Evolutionary conservation across 2,329 filamentous ascomycete genomes (phyloP).

Genomic region (Colletotrichum scovillei): DNA sequence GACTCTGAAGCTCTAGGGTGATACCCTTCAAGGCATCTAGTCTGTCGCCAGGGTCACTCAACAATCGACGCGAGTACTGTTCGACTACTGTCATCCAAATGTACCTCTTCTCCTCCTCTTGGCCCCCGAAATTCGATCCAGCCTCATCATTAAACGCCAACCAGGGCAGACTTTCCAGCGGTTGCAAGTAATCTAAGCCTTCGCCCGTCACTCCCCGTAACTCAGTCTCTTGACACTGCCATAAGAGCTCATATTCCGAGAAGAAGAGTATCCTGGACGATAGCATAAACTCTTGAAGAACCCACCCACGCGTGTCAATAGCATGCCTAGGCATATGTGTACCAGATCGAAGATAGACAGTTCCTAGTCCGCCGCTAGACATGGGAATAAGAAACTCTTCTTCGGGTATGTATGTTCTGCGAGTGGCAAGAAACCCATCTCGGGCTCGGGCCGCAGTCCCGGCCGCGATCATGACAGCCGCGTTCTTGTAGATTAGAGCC

Average conservation of each 20-base stretch:
- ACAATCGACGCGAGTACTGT: conserved; percentile 13
- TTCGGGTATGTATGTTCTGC: neutral
- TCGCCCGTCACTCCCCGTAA: conserved; percentile 14
- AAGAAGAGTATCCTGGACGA: conserved; percentile 37
- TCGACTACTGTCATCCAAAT: conserved; percentile 18
- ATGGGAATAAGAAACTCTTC: neutral
- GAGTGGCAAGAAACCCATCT: conserved; percentile 15
- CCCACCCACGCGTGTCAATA: conserved; percentile 36
- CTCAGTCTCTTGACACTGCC: conserved; percentile 33
- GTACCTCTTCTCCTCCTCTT: conserved; percentile 3
- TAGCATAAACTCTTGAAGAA: conserved; percentile 36
- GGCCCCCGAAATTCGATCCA: neutral
- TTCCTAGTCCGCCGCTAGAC: neutral
- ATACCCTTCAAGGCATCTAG: conserved; percentile 2
- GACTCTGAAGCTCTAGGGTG: conserved; percentile 15
- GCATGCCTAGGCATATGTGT: conserved; percentile 3
- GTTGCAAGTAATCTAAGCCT: conserved; percentile 24
- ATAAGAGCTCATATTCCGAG: conserved; percentile 34
- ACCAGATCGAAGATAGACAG: neutral
- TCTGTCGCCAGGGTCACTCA: neutral
- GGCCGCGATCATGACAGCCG: conserved; percentile 19
- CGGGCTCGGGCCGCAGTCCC: neutral
- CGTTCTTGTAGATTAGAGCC: conserved; percentile 31
- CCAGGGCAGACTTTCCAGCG: conserved; percentile 15
- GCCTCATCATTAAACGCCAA: neutral